phyloP scores from a whole-genome alignment of 306 rosid genomes.

The Cucumis cinereus region DNA sequence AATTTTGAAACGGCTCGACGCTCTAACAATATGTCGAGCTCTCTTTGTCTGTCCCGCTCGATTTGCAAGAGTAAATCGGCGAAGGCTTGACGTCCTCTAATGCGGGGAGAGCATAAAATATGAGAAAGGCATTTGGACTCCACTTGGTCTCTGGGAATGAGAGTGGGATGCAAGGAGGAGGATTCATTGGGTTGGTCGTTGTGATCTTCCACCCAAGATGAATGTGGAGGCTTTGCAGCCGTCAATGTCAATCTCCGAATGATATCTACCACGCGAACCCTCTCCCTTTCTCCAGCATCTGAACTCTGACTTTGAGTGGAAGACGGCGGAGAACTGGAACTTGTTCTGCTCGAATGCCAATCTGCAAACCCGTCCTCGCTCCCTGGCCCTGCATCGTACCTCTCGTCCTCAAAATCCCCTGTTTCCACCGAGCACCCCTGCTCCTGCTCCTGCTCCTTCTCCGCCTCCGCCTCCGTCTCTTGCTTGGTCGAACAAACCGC shows the following conservation, averaged over 20 bases:
- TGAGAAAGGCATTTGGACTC: constrained; percentile 19
- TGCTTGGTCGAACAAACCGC: not conserved
- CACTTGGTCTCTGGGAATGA: not conserved
- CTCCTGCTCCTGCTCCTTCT: not conserved
- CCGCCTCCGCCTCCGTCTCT: not conserved
- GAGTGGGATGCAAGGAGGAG: constrained; percentile 3
- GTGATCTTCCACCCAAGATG: constrained; percentile 15
- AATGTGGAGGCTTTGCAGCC: constrained; percentile 21
- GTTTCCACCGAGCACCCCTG: constrained; percentile 10
- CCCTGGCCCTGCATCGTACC: constrained; percentile 10
- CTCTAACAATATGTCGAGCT: constrained; percentile 35
- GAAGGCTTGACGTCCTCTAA: constrained; percentile 74
- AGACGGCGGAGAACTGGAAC: constrained; percentile 17
- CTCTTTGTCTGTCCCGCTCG: constrained; percentile 51
- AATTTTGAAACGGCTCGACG: constrained; percentile 62
- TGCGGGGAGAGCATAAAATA: constrained; percentile 20
- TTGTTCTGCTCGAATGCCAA: constrained; percentile 28
- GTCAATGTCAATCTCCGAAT: constrained; percentile 44
- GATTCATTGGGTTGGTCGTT: constrained; percentile 22
- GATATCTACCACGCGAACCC: constrained; percentile 54
- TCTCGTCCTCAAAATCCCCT: constrained; percentile 26
- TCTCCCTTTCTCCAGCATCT: constrained; percentile 24
- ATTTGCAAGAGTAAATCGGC: constrained; percentile 54
- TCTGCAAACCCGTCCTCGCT: constrained; percentile 25
- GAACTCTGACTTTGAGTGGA: constrained; percentile 18